Conservation (phyloP, 352 stramenopile species). For the Pythium guiyangense region DNA sequence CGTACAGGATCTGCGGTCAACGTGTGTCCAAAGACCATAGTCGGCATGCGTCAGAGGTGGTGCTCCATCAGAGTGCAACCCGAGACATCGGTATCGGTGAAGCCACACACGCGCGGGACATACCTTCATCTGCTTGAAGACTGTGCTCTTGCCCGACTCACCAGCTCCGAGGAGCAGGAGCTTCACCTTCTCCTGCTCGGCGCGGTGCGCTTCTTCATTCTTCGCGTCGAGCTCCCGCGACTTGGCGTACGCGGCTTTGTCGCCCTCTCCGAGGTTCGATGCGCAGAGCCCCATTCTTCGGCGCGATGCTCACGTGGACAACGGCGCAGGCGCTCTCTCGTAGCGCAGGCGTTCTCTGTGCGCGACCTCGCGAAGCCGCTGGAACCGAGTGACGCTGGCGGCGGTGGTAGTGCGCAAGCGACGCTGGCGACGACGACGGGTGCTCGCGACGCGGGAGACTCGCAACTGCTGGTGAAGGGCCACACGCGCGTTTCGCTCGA, state of each 20-base stretch:
- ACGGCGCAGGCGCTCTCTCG: not conserved
- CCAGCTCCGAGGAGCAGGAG: conserved; percentile 92
- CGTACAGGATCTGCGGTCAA: conserved; percentile 72
- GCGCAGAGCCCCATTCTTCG: conserved; percentile 60
- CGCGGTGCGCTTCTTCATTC: conserved; percentile 73
- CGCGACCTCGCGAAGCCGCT: no score
- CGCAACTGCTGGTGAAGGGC: not conserved
- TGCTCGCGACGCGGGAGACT: not conserved
- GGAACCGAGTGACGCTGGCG: no score
- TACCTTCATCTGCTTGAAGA: conserved; percentile 92
- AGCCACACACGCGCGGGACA: not conserved
- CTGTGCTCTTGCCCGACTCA: conserved; percentile 95
- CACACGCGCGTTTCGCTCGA: not conserved
- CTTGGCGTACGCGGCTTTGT: conserved; percentile 63
- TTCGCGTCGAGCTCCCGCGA: conserved; percentile 73
- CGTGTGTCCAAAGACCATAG: not conserved
- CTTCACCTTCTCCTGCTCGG: conserved; percentile 93
- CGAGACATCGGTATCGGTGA: not conserved
- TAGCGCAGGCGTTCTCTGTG: no score
- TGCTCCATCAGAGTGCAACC: not conserved
- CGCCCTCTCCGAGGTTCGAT: conserved; percentile 50
- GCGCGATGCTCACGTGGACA: not conserved
- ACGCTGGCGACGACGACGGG: no score
- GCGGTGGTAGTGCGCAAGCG: no score
- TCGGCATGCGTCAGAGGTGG: not conserved